Percentiles rank a stretch among this genome's conserved stretches.
These are phyloP conservation scores for Talaromyces sp. DNA, from an alignment of 2,329 filamentous ascomycete genomes.

Conservation along the genomic window DNA sequence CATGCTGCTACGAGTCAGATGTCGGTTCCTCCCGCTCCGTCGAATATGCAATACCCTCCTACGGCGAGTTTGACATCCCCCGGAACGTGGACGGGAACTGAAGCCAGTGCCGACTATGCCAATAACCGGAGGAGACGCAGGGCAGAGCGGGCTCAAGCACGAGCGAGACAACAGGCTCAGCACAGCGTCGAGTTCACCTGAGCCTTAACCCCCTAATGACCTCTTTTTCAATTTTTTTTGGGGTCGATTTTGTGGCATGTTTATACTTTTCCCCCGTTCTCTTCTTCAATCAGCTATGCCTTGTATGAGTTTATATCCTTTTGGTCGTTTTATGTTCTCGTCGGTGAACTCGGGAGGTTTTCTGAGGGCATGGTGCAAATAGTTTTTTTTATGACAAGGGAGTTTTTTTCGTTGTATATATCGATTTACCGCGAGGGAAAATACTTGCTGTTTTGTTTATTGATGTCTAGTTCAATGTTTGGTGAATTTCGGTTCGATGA, in stretches of 20 bases:
- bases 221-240: neutral
- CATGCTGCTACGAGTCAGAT: slow-evolving; percentile 9
- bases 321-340: neutral
- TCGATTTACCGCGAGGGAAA: neutral
- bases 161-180: slow-evolving; percentile 40
- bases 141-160: slow-evolving; percentile 46
- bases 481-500: neutral
- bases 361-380: neutral
- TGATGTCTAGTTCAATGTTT: slow-evolving; percentile 1
- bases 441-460: neutral
- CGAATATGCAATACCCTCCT: slow-evolving; percentile 20
- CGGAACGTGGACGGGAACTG: slow-evolving; percentile 44
- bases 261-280: neutral
- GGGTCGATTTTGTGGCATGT: neutral
- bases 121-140: slow-evolving; percentile 50
- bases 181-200: slow-evolving; percentile 48
- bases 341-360: neutral
- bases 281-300: neutral
- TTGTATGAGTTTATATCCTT: slow-evolving; percentile 1
- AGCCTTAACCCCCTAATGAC: slow-evolving; percentile 9
- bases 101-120: slow-evolving; percentile 48
- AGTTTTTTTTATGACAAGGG: slow-evolving; percentile 1
- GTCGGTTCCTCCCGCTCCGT: slow-evolving; percentile 16
- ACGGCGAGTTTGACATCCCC: slow-evolving; percentile 39
- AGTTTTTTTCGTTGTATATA: slow-evolving; percentile 2